Conservation (phyloP, 495 filamentous ascomycete species). For the Podospora pseudoanserina region DNA sequence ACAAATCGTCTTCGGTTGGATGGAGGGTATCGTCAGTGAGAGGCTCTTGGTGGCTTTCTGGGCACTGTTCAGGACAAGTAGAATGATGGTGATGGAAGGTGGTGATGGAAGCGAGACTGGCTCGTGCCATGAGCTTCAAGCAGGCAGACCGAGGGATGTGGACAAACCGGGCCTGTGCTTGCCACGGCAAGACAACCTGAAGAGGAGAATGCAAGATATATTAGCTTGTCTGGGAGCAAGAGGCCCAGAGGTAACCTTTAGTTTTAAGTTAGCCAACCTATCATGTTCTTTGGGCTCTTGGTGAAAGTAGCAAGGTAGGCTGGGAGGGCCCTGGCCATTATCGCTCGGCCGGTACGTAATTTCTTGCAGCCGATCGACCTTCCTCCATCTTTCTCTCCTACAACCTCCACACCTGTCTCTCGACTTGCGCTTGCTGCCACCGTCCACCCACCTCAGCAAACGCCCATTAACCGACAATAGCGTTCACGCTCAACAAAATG, state of each 20-base stretch:
- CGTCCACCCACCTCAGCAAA: conserved; percentile 12
- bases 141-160: neutral
- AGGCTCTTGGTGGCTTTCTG: neutral
- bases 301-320: conserved; percentile 13
- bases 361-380: conserved; percentile 34
- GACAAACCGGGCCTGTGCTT: conserved; percentile 2
- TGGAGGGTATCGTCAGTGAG: neutral
- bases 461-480: conserved; percentile 16
- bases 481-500: conserved; percentile 31
- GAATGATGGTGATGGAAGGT: conserved; percentile 9
- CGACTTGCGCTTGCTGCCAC: conserved; percentile 2
- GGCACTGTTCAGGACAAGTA: neutral
- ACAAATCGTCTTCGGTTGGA: neutral
- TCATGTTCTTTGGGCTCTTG: conserved; percentile 23
- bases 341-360: conserved; percentile 35
- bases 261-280: conserved; percentile 25
- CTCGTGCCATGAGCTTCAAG: neutral
- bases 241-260: conserved; percentile 13
- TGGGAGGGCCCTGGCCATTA: conserved; percentile 26
- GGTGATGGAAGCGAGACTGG: conserved; percentile 6
- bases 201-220: conserved; percentile 13
- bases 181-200: conserved; percentile 5
- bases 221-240: conserved; percentile 8
- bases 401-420: conserved; percentile 18
- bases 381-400: conserved; percentile 26